A percentile compares a stretch with the other conserved stretches of the same genome.
Evolutionary conservation across 768 basidiomycete species (phyloP).

Genomic region (Russula compacta): DNA sequence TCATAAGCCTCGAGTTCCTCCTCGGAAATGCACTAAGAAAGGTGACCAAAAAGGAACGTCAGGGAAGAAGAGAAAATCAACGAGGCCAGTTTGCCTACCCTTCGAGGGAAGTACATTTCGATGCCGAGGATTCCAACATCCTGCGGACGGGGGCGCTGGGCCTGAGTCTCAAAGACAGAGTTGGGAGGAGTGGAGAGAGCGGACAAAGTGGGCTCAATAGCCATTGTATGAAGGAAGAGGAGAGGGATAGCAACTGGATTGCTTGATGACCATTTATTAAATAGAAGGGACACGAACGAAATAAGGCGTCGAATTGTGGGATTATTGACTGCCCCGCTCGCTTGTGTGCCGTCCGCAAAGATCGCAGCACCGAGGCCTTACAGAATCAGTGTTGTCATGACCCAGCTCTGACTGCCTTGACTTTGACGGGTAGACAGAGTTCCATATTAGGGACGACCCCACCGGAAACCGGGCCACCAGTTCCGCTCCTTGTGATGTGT

Average conservation of each 20-base stretch:
- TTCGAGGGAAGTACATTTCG: conserved; percentile 21
- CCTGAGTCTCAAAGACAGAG: conserved; percentile 18
- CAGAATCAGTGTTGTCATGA: no score
- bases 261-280: conserved; percentile 4
- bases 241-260: not conserved
- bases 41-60: not conserved
- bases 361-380: conserved; percentile 10
- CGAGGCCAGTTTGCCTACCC: no score
- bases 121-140: conserved; percentile 22
- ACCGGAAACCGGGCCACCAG: no score
- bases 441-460: no score
- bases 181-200: not conserved
- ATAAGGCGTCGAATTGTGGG: conserved; percentile 7
- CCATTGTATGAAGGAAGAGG: conserved; percentile 13
- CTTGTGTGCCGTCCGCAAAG: not conserved
- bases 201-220: conserved; percentile 13
- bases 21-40: conserved; percentile 82
- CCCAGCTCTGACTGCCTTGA: no score
- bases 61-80: not conserved
- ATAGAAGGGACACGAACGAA: conserved; percentile 3
- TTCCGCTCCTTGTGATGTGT: no score
- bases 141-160: conserved; percentile 18
- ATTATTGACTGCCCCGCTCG: not conserved
- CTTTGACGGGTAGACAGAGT: no score
- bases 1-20: conserved; percentile 49